These are phyloP conservation scores for Acaromyces ingoldii DNA, from an alignment of 1,284 basidiomycete species.

Conservation along the genomic window DNA sequence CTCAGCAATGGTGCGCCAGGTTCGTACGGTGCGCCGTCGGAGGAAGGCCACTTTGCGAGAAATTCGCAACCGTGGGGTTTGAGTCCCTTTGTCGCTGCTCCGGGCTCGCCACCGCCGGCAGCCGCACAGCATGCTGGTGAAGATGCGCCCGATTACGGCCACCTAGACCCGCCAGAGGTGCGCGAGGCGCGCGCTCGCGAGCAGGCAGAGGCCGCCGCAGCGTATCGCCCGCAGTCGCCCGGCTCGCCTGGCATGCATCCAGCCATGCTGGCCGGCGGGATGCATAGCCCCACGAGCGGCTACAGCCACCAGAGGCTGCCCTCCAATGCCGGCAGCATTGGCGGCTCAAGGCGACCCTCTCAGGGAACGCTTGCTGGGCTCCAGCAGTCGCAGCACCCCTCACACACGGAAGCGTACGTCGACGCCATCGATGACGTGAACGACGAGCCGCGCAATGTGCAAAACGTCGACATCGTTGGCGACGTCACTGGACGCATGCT, in stretches of 20 bases:
- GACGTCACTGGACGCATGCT: too few relatives aligned
- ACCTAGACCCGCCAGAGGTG: constrained; percentile 42
- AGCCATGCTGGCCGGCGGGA: not conserved
- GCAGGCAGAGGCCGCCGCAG: constrained; percentile 22
- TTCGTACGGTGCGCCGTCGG: not conserved
- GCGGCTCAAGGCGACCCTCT: not conserved
- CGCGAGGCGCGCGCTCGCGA: constrained; percentile 31
- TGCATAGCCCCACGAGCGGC: not conserved
- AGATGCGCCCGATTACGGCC: constrained; percentile 29
- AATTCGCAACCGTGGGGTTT: not conserved
- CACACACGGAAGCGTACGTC: not conserved
- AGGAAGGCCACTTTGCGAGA: not conserved
- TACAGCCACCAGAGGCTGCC: not conserved
- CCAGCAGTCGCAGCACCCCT: not conserved
- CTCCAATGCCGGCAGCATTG: not conserved
- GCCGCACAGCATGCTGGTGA: too few relatives aligned
- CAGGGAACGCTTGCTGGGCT: not conserved
- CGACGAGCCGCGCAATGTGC: too few relatives aligned
- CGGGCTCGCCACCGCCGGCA: too few relatives aligned
- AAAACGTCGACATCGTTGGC: too few relatives aligned
- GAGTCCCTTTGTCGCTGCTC: not conserved
- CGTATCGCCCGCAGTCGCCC: not conserved
- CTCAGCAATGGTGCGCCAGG: not conserved
- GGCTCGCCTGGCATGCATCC: not conserved
- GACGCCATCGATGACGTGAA: not conserved